phyloP scores from a whole-genome alignment of 176 grass and related monocot species.

The Typha latifolia region DNA sequence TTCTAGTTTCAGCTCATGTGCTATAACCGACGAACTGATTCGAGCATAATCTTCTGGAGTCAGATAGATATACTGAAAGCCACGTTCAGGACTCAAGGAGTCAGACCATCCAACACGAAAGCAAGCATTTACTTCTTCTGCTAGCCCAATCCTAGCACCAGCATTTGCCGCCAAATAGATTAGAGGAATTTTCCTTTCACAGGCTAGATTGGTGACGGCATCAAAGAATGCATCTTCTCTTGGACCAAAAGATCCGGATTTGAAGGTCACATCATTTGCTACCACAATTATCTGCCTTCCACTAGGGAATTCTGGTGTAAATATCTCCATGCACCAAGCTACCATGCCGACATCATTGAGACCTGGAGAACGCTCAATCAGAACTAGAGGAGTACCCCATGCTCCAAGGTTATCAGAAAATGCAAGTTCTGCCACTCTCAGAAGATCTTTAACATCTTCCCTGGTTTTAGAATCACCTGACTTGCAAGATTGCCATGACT shows the following conservation, averaged over 20 bases:
- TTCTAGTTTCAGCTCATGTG: constrained; percentile 81
- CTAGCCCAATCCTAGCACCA: constrained; percentile 84
- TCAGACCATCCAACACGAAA: constrained; percentile 93
- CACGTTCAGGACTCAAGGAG: constrained; percentile 83
- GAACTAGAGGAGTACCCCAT: constrained; percentile 72
- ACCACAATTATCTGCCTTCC: constrained; percentile 94
- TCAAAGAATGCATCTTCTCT: constrained; percentile 94
- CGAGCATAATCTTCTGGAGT: constrained; percentile 63
- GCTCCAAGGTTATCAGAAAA: constrained; percentile 55
- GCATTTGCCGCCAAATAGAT: constrained; percentile 91
- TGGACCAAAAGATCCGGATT: constrained; percentile 89
- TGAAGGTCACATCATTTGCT: constrained; percentile 92
- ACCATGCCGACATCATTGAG: constrained; percentile 80
- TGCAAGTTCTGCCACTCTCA: constrained; percentile 59
- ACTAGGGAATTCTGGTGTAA: constrained; percentile 74
- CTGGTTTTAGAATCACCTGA: constrained; percentile 28
- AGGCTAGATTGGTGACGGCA: constrained; percentile 80
- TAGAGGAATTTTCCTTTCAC: constrained; percentile 87
- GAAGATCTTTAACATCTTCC: constrained; percentile 41
- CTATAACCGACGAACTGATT: constrained; percentile 74
- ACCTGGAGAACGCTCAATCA: constrained; percentile 55
- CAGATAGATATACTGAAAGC: constrained; percentile 94
- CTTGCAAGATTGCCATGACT: constrained; percentile 49
- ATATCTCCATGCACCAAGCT: constrained; percentile 92
- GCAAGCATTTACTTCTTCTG: constrained; percentile 87